Conservation (phyloP, 2,329 filamentous ascomycete genomes). For the Atkinsonella texensis region DNA sequence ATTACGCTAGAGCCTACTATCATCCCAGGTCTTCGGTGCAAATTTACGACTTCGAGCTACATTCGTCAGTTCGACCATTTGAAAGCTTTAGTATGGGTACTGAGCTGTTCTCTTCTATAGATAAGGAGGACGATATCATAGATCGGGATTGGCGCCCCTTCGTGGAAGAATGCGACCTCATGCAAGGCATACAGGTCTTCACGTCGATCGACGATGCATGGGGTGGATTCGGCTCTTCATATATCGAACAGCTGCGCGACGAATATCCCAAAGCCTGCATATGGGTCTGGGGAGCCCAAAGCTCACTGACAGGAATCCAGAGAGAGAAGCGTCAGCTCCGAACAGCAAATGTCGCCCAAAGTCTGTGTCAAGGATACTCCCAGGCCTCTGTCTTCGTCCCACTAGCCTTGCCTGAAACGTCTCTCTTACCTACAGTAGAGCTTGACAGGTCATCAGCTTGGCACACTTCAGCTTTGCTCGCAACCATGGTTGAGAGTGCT, state of each 20-base stretch:
- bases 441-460: constrained; percentile 57
- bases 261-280: constrained; percentile 82
- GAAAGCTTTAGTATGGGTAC: constrained; percentile 80
- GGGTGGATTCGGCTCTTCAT: constrained; percentile 64
- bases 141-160: constrained; percentile 86
- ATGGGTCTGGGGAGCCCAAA: constrained; percentile 78
- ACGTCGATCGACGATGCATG: constrained; percentile 65
- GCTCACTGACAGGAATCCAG: constrained; percentile 37
- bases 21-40: constrained; percentile 82
- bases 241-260: constrained; percentile 68
- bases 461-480: constrained; percentile 68
- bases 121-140: constrained; percentile 73
- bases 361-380: constrained; percentile 54
- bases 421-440: constrained; percentile 43
- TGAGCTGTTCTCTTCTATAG: constrained; percentile 60
- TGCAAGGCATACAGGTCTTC: constrained; percentile 78
- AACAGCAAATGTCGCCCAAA: constrained; percentile 62
- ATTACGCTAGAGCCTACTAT: constrained; percentile 86
- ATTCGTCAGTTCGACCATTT: constrained; percentile 71
- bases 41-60: constrained; percentile 75
- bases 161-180: constrained; percentile 81
- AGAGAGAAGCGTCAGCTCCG: constrained; percentile 43
- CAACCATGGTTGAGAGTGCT: constrained; percentile 64
- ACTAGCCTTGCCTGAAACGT: constrained; percentile 48
- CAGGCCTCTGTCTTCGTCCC: constrained; percentile 71